Conservation (phyloP, 2,329 filamentous ascomycete genomes). For the Ophiostoma ulmi region DNA sequence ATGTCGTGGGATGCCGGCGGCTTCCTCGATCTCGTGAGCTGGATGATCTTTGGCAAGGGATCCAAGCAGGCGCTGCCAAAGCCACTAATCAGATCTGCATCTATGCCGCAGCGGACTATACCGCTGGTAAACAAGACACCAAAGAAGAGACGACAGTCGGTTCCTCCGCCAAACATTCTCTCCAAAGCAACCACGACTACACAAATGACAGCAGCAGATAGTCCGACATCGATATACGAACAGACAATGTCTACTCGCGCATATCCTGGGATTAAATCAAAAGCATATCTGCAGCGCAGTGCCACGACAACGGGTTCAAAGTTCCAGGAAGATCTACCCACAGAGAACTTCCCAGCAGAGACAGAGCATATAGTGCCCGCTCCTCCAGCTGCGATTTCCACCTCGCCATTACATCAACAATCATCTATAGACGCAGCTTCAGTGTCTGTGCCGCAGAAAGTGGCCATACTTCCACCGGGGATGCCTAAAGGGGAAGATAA, state of each 20-base stretch:
- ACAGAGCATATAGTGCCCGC: not conserved
- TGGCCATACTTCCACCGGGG: not conserved
- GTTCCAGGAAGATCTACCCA: not conserved
- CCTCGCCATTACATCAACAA: not conserved
- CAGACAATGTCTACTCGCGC: not conserved
- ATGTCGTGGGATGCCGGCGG: constrained; percentile 3
- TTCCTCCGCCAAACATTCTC: not conserved
- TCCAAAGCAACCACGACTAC: constrained; percentile 2
- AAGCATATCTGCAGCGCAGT: not conserved
- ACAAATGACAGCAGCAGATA: not conserved
- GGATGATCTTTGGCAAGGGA: constrained; percentile 1
- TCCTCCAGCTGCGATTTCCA: not conserved
- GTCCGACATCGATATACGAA: not conserved
- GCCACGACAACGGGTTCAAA: not conserved
- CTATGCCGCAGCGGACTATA: not conserved
- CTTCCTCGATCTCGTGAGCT: constrained; percentile 4
- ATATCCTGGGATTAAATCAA: not conserved
- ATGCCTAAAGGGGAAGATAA: not conserved
- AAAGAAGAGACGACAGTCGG: not conserved
- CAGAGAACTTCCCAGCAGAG: not conserved
- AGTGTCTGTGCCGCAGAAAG: not conserved
- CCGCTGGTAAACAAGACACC: not conserved
- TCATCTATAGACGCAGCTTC: not conserved
- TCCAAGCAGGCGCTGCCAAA: not conserved
- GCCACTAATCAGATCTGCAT: not conserved